These are phyloP conservation scores for Chaetoscypha palmicola DNA, from an alignment of 2,329 filamentous ascomycete genomes.

Conservation along the genomic window DNA sequence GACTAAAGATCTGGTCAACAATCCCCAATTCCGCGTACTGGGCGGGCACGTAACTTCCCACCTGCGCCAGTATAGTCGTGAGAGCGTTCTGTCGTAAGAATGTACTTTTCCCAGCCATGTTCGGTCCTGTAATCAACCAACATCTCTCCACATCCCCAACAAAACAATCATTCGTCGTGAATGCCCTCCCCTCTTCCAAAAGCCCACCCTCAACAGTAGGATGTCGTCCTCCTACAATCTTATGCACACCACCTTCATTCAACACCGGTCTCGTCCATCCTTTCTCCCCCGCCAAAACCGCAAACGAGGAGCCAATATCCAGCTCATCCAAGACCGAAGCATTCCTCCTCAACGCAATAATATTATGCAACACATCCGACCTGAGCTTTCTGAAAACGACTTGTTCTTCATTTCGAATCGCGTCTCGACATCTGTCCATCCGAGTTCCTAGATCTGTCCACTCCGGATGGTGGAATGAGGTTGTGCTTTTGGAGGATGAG, in stretches of 20 bases:
- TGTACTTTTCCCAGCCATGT: constrained; percentile 97
- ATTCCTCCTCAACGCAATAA: constrained; percentile 82
- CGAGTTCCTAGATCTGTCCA: constrained; percentile 77
- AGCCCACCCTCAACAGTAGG: constrained; percentile 86
- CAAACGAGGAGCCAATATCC: constrained; percentile 83
- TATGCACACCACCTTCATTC: constrained; percentile 57
- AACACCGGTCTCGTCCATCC: constrained; percentile 67
- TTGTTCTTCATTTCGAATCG: constrained; percentile 79
- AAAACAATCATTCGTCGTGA: constrained; percentile 80
- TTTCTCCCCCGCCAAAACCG: constrained; percentile 68
- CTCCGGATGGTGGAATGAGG: constrained; percentile 73
- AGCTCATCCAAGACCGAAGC: constrained; percentile 89
- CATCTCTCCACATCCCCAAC: constrained; percentile 62
- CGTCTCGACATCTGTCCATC: constrained; percentile 69
- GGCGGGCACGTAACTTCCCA: constrained; percentile 88
- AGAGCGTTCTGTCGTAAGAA: constrained; percentile 94
- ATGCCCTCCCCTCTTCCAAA: constrained; percentile 68
- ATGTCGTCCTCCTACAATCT: constrained; percentile 80
- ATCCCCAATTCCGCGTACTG: constrained; percentile 78
- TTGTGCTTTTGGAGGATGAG: constrained; percentile 74
- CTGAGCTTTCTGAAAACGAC: constrained; percentile 70
- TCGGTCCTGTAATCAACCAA: constrained; percentile 73
- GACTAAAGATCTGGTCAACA: constrained; percentile 93
- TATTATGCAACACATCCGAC: constrained; percentile 67
- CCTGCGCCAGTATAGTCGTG: constrained; percentile 87